Conservation (phyloP, 1,139 yeast genomes). For the Sugiyamaella xylanicola region DNA sequence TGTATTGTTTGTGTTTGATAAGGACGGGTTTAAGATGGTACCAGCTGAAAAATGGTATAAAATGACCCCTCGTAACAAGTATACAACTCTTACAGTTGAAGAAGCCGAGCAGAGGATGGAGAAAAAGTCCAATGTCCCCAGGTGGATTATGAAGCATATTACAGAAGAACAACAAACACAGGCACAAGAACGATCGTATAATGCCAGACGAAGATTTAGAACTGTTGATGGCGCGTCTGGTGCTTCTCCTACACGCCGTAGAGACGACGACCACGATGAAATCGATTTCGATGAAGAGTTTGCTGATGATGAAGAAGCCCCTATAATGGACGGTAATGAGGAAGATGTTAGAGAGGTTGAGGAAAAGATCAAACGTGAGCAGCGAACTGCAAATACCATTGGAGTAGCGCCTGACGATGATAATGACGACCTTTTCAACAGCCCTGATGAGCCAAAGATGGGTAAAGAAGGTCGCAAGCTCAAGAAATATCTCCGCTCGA, state of each 20-base stretch:
- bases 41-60: slow-evolving; percentile 94
- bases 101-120: slow-evolving; percentile 97
- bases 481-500: slow-evolving; percentile 77
- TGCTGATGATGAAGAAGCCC: slow-evolving; percentile 99
- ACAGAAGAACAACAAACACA: slow-evolving; percentile 54
- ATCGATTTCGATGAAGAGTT: slow-evolving; percentile 95
- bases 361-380: slow-evolving; percentile 83
- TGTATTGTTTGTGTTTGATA: slow-evolving; percentile 82
- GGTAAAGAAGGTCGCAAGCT: slow-evolving; percentile 91
- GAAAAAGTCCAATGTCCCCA: slow-evolving; percentile 70
- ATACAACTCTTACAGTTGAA: slow-evolving; percentile 89
- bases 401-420: slow-evolving; percentile 50
- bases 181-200: slow-evolving; percentile 26
- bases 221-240: slow-evolving; percentile 58
- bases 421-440: slow-evolving; percentile 59
- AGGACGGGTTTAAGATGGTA: slow-evolving; percentile 87
- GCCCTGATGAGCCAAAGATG: slow-evolving; percentile 69
- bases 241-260: slow-evolving; percentile 36
- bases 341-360: slow-evolving; percentile 92
- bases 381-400: slow-evolving; percentile 74
- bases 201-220: slow-evolving; percentile 47
- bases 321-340: slow-evolving; percentile 95
- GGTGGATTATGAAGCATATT: slow-evolving; percentile 96
- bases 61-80: slow-evolving; percentile 90
- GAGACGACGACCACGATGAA: slow-evolving; percentile 86